Conservation (phyloP, 73 alveolate genomes). For the Paramecium caudatum region DNA sequence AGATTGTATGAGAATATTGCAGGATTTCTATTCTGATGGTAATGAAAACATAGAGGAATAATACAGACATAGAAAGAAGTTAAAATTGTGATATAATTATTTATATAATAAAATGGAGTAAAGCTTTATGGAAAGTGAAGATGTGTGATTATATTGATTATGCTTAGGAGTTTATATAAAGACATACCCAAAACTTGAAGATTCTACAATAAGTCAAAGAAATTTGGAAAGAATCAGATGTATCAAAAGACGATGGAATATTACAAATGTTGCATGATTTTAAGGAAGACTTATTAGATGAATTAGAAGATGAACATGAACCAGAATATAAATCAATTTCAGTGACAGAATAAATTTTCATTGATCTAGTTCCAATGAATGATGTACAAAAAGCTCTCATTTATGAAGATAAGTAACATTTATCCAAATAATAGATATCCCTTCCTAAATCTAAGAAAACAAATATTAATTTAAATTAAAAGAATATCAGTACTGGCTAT, state of each 20-base stretch:
- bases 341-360: background rate
- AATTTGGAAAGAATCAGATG: conserved; percentile 47
- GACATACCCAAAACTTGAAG: conserved; percentile 4
- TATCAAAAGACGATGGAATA: conserved; percentile 39
- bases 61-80: conserved; percentile 89
- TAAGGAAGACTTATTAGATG: conserved; percentile 35
- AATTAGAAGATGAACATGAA: conserved; percentile 59
- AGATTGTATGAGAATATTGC: conserved; percentile 86
- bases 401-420: conserved; percentile 3
- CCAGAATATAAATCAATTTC: conserved; percentile 16
- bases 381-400: conserved; percentile 61
- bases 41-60: conserved; percentile 91
- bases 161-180: conserved; percentile 21
- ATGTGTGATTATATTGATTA: background rate
- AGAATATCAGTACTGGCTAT: background rate
- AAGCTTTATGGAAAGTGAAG: conserved; percentile 31
- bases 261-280: background rate
- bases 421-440: background rate
- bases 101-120: conserved; percentile 42
- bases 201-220: conserved; percentile 21
- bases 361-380: conserved; percentile 66
- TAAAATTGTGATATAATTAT: conserved; percentile 36
- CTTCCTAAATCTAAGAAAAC: conserved; percentile 8
- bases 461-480: background rate
- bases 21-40: conserved; percentile 92